Evolutionary conservation across 169 alveolate species (phyloP), one percentile per base, ranked within the genome.

Genomic region (Plasmodium coatneyi): DNA sequence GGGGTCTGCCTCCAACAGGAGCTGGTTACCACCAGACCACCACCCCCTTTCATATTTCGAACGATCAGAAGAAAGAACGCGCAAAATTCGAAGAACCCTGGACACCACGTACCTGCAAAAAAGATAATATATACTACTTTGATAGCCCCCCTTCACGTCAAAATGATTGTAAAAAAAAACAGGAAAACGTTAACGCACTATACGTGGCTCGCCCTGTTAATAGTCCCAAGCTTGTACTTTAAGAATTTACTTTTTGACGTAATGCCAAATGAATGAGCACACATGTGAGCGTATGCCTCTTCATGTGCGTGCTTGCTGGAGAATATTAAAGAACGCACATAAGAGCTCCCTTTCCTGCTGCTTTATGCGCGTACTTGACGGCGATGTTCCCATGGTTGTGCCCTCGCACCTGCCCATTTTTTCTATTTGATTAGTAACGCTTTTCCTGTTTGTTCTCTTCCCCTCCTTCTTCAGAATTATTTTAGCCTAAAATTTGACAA

Each of bases 161-260:
- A 87, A 78, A 87, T 87, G 93, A 78, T 87, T 79, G 56, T 78
- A 87, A 87, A 87, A 66, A 87, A 66, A 79, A 76, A 66, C 30
- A 87, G 43, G 46, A 87, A 87, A 60, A 87, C 36, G 60, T 66
- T 78, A 43, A 79, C 80, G 81, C 93, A 60, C 28, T 78, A 56
- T 36, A 28, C 87, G 30, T 78, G 90, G 76, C 39, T 87, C 10
- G 93, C 93, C 49, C 49, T 87, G 34, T 22, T 87, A 79, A 80
- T 87, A 41, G 30, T 87, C 16, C 93, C 93, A 22, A 87, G 82
- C 82, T 34, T 87, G 10, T 79, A 56, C 70, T 78, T 87, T 80
- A 87, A 87, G 82, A 87, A 39, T 78, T 80, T 87, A 60, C 36
- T 66, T 78, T 87, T 78, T 79, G 93, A 87, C 49, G 93, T 87